Evolutionary conservation across 2,329 filamentous ascomycete genomes (phyloP).

Genomic region (Claviceps pazoutovae): DNA sequence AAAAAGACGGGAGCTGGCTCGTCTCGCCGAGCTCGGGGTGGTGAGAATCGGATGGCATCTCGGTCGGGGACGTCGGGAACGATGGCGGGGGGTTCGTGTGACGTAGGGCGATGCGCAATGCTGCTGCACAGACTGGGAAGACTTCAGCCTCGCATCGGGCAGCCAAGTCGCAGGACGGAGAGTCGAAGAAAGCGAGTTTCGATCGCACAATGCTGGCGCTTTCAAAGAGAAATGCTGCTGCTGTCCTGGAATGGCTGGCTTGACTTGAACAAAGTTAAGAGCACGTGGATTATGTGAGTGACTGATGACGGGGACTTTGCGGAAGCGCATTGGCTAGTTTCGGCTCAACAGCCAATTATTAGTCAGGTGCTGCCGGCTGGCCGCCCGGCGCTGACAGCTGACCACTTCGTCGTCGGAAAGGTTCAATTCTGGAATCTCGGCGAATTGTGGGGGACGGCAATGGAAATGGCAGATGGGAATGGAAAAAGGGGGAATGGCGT

Average conservation of each 20-base stretch:
- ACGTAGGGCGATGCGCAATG: not conserved
- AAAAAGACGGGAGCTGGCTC: conserved; percentile 30
- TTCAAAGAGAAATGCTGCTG: not conserved
- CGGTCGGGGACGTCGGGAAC: not conserved
- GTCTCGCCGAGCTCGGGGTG: conserved; percentile 11
- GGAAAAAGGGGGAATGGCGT: no score
- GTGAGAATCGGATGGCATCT: conserved; percentile 4
- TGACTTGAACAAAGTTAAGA: no score
- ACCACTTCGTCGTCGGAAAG: not conserved
- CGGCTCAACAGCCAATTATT: not conserved
- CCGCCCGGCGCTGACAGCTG: not conserved
- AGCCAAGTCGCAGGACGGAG: not conserved
- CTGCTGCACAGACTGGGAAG: not conserved
- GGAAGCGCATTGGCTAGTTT: not conserved
- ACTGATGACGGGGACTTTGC: no score
- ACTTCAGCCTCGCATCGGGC: not conserved
- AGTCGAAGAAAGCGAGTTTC: not conserved
- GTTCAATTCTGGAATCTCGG: not conserved
- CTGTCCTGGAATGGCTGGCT: no score
- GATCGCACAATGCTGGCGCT: not conserved
- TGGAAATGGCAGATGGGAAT: not conserved
- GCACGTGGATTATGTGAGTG: not conserved
- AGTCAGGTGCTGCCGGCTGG: not conserved
- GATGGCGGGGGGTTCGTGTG: not conserved
- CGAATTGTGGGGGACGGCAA: not conserved